phyloP scores from a whole-genome alignment of 2,329 filamentous ascomycete genomes.

The Penicillium sp. region DNA sequence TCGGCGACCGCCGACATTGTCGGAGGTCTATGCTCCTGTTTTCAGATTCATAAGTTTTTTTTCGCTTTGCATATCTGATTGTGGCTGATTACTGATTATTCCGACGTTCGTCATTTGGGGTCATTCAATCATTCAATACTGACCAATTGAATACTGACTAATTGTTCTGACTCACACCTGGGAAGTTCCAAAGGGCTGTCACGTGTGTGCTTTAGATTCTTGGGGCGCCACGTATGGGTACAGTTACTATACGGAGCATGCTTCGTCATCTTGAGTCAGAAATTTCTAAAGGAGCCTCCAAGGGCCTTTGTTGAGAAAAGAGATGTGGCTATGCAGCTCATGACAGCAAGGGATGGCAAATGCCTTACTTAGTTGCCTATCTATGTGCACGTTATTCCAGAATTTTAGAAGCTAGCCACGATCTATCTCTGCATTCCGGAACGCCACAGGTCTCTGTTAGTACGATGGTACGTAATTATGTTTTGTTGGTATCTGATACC shows the following conservation, averaged over 20 bases:
- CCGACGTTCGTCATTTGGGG: not conserved
- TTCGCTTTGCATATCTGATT: not conserved
- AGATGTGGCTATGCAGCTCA: not conserved
- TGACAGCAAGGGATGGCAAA: not conserved
- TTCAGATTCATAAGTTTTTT: not conserved
- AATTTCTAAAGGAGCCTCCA: not conserved
- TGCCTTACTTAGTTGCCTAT: not conserved
- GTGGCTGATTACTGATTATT: not conserved
- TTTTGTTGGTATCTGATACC: not conserved
- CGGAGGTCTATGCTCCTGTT: conserved; percentile 1
- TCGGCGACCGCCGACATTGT: conserved; percentile 5
- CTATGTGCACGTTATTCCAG: not conserved
- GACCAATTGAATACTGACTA: not conserved
- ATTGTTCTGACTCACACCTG: conserved; percentile 1
- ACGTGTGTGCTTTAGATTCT: not conserved
- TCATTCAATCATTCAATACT: no score
- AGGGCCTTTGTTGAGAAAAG: not conserved
- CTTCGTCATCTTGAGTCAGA: not conserved
- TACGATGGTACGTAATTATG: not conserved
- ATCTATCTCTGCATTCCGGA: not conserved
- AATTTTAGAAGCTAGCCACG: not conserved
- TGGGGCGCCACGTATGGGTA: not conserved
- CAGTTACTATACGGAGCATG: not conserved
- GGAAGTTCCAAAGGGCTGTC: not conserved
- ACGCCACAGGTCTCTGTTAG: not conserved